These are phyloP conservation scores for Podospora pseudopauciseta DNA, from an alignment of 495 filamentous ascomycete species.

Conservation along the genomic window DNA sequence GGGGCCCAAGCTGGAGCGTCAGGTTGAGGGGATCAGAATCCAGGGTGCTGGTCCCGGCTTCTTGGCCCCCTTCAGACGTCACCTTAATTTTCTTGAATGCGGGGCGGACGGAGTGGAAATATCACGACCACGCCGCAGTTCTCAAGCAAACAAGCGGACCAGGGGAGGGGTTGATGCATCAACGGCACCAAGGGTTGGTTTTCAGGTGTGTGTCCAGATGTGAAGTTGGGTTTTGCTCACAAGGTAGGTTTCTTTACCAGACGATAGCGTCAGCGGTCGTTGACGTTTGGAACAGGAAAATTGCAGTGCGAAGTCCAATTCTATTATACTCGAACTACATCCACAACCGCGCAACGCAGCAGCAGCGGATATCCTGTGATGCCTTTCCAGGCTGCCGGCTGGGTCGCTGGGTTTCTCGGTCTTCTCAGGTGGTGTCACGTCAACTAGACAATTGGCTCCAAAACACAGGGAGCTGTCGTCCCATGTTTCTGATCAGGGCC, in stretches of 20 bases:
- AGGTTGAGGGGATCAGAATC: conserved; percentile 10
- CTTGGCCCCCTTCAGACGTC: conserved; percentile 24
- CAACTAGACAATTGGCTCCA: conserved; percentile 17
- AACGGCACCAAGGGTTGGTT: neutral
- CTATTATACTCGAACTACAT: conserved; percentile 11
- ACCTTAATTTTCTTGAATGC: conserved; percentile 17
- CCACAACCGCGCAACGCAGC: neutral
- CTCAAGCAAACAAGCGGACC: neutral
- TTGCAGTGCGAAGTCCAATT: conserved; percentile 8
- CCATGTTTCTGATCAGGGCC: conserved; percentile 21
- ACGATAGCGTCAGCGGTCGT: neutral
- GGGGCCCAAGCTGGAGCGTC: conserved; percentile 17
- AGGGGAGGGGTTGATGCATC: conserved; percentile 3
- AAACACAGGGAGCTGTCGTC: conserved; percentile 12
- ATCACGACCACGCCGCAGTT: conserved; percentile 1
- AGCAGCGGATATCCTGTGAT: neutral
- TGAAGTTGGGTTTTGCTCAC: neutral
- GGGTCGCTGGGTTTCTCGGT: conserved; percentile 6
- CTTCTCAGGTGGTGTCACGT: conserved; percentile 17
- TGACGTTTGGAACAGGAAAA: neutral
- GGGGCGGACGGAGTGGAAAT: conserved; percentile 17
- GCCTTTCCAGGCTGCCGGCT: neutral
- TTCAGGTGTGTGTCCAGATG: neutral
- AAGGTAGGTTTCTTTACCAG: neutral
- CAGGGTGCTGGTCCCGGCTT: conserved; percentile 23